A percentile compares a stretch with the other conserved stretches of the same genome.
phyloP scores from a whole-genome alignment of 2,329 filamentous ascomycete species.

The Penicillium sclerotiorum region DNA sequence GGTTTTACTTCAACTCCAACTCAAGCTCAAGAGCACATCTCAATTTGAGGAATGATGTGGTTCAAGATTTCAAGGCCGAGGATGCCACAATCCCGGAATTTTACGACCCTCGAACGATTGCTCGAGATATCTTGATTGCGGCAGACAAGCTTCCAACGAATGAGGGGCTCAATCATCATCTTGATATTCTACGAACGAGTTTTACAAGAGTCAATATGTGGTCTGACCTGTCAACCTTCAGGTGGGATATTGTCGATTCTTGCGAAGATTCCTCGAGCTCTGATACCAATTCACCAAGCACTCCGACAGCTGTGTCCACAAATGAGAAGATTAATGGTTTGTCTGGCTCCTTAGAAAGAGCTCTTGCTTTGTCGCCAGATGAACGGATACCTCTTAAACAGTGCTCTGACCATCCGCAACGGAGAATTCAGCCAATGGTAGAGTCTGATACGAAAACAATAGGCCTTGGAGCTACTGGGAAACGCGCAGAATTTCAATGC shows the following conservation, averaged over 20 bases:
- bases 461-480: too few species aligned
- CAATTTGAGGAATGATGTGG: neutral
- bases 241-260: constrained; percentile 1
- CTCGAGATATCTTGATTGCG: neutral
- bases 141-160: neutral
- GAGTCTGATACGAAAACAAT: too few species aligned
- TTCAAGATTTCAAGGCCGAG: neutral
- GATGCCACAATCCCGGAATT: neutral
- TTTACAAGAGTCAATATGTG: neutral
- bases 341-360: too few species aligned
- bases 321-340: too few species aligned
- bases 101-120: neutral
- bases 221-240: neutral
- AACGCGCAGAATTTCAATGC: too few species aligned
- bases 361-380: too few species aligned
- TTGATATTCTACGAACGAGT: neutral
- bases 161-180: neutral
- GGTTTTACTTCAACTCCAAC: neutral
- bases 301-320: neutral
- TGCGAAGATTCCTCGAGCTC: too few species aligned
- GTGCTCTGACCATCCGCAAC: too few species aligned
- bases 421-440: too few species aligned
- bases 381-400: too few species aligned
- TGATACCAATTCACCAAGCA: neutral
- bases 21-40: neutral